phyloP scores from a whole-genome alignment of 2,329 filamentous ascomycete species.

The Aspergillus sojae region DNA sequence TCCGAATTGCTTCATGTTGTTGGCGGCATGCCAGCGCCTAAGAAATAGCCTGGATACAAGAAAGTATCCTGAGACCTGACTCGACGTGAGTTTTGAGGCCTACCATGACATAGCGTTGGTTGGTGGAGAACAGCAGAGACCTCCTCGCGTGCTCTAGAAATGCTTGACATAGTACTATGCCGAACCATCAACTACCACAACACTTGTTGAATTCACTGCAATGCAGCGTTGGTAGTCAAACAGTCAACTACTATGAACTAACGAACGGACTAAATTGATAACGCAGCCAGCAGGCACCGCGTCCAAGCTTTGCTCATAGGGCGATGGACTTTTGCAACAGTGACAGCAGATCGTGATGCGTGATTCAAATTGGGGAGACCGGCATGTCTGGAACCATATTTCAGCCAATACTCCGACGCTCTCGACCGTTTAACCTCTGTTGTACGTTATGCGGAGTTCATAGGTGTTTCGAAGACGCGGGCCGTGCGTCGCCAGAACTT shows the following conservation, averaged over 20 bases:
- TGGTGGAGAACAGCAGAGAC: too few relatives aligned
- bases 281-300: too few relatives aligned
- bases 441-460: neutral
- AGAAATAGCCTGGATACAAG: too few relatives aligned
- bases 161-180: neutral
- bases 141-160: neutral
- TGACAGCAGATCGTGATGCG: neutral
- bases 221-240: too few relatives aligned
- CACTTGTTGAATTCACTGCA: too few relatives aligned
- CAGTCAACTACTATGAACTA: too few relatives aligned
- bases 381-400: neutral
- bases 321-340: accelerated
- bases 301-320: neutral
- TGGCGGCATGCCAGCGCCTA: too few relatives aligned
- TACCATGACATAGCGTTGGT: too few relatives aligned
- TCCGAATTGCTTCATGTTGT: too few relatives aligned
- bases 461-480: neutral
- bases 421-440: neutral
- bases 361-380: neutral
- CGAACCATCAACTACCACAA: neutral
- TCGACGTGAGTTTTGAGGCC: too few relatives aligned
- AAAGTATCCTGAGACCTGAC: too few relatives aligned
- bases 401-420: neutral
- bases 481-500: neutral
- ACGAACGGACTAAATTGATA: too few relatives aligned